A percentile compares a stretch with the other conserved stretches of the same genome.
These are phyloP conservation scores for Diophrys appendiculata DNA, from an alignment of 73 alveolate species.

Conservation along the genomic window DNA sequence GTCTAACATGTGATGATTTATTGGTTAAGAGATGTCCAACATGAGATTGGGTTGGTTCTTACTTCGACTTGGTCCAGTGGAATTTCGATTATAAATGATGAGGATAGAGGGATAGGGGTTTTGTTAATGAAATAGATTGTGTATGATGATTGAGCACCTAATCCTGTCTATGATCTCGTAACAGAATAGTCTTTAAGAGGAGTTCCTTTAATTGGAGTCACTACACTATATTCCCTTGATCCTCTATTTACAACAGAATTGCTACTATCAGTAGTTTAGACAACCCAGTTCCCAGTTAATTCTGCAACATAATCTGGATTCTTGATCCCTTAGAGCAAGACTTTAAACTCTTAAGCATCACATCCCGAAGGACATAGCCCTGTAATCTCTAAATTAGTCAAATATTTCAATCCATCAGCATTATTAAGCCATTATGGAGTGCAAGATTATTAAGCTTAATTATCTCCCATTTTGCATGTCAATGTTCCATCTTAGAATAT, in stretches of 20 bases:
- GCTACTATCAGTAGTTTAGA: constrained; percentile 14
- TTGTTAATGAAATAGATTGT: background rate
- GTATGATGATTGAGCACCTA: constrained; percentile 2
- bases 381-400: constrained; percentile 1
- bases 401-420: no score
- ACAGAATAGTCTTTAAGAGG: background rate
- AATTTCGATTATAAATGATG: background rate
- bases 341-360: constrained; percentile 4
- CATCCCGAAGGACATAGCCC: constrained; percentile 16
- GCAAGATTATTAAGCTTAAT: no score
- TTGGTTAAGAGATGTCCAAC: background rate
- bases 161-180: background rate
- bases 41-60: background rate
- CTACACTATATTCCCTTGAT: constrained; percentile 9
- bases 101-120: background rate
- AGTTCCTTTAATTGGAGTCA: constrained; percentile 4
- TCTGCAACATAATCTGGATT: constrained; percentile 31
- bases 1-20: background rate
- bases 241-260: constrained; percentile 14
- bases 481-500: constrained; percentile 13
- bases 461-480: no score
- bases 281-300: constrained; percentile 11
- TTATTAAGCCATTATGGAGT: no score
- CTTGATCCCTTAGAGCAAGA: constrained; percentile 14
- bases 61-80: constrained; percentile 6